Evolutionary conservation across 306 rosid species (phyloP), one percentile per base, ranked within the genome.

Genomic region (Trifolium dubium): DNA sequence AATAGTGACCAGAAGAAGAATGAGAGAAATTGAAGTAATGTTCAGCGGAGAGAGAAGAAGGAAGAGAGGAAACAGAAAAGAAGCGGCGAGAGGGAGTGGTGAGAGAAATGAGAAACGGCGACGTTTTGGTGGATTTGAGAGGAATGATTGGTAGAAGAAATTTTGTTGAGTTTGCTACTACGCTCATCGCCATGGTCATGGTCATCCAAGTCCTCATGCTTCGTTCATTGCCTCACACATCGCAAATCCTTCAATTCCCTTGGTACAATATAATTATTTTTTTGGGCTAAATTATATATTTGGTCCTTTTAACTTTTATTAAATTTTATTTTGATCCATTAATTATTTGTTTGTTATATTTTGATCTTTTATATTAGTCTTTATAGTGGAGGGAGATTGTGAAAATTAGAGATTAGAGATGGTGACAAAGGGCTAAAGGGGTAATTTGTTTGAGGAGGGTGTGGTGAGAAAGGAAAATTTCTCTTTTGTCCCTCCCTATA

Each of bases 151-250:
- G 6, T 55, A 17, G 62, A 10, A 73, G 61, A 28, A 67, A 77
- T 58, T 67, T 49, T 55, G 72, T 64, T 15, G 84, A 5, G 66
- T 43, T 76, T 10, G 86, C 18, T 54, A 72, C 73, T 19, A 67
- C 66, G 4, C 39, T 66, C 4, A 83, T 60, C n/a, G 77, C 77
- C 69, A 87, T 82, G 23, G 87, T 73, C 65, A 85, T 83, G 35
- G 87, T 73, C 86, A 84, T 81, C 97, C 91, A 81, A 60, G 66
- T 73, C 50, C 6, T 50, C 84, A 69, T 68, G 18, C 14, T 67
- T 60, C 60, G n/a, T 67, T 68, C 54, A 11, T 41, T 18, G 15
- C 11, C 80, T 43, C 62, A 3, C 30, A 1, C 10, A 17, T 14
- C 4, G 10, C 41, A 13, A 31, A 3, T 32, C 3, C 14, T 14